A percentile compares a stretch with the other conserved stretches of the same genome.
Conservation (phyloP, 139 green algal species). For the Ettlia oleoabundans region DNA sequence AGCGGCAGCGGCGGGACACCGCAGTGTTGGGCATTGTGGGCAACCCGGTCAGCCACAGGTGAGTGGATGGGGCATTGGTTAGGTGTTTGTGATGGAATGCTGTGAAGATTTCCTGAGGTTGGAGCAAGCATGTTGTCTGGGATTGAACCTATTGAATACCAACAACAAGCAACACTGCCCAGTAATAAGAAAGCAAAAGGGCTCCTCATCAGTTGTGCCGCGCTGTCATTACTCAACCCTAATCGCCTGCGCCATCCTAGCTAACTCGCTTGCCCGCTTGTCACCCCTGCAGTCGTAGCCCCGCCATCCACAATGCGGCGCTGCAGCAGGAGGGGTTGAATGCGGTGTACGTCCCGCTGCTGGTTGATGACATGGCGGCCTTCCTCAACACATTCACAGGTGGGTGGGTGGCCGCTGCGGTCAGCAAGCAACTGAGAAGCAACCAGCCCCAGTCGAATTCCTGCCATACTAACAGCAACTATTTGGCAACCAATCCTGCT, state of each 20-base stretch:
- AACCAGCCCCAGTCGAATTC: no score
- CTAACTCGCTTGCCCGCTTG: conserved; percentile 48
- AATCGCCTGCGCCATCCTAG: neutral
- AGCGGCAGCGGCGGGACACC: conserved; percentile 64
- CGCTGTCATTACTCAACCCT: no score
- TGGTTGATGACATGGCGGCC: conserved; percentile 87
- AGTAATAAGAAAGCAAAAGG: no score
- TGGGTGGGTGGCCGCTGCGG: neutral
- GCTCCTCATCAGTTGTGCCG: no score
- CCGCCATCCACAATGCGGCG: conserved; percentile 90
- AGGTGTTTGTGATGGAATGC: no score
- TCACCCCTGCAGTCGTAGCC: conserved; percentile 82
- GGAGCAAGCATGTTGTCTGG: no score
- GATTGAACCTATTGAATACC: no score
- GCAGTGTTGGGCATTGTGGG: conserved; percentile 89
- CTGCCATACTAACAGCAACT: no score
- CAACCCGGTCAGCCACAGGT: conserved; percentile 91
- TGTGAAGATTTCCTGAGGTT: no score
- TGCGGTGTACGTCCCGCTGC: conserved; percentile 93
- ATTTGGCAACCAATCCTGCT: no score
- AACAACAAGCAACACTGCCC: no score
- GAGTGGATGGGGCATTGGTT: conserved; percentile 17
- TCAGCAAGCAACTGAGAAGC: no score
- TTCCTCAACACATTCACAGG: conserved; percentile 82
- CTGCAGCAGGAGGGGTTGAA: conserved; percentile 75